Evolutionary conservation across 352 stramenopile genomes (phyloP), one percentile per base, ranked within the genome.

Genomic region (Globisporangium orthogonon): DNA sequence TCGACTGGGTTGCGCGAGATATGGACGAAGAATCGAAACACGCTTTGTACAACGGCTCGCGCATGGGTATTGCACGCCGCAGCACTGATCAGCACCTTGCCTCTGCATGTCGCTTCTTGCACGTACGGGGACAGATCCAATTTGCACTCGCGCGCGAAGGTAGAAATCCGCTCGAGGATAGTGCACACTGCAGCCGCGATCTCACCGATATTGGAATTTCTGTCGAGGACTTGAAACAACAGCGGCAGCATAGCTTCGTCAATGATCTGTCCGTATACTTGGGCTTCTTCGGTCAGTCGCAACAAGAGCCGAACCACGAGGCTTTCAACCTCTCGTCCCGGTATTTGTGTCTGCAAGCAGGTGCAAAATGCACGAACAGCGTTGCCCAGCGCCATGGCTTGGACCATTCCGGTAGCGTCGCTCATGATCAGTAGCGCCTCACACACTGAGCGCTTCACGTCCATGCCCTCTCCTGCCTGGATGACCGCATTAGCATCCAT

Each of bases 151-250:
- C 62, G 50, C 3, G 81, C 77, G 66, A 88, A 88, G 15, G 75
- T 69, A 1, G 83, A 84, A 13, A 96, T 49, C 3, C 75, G 67
- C 30, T 90, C 87, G 5, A 97, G 62, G 4, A 96, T 81, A 7
- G 76, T 62, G 30, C 85, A 91, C 1, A 78, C 64, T 0, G 69
- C 62, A 0, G 60, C 57, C 13, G 73, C 62, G 1, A 86, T 74
- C 23, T 95, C 82, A 17, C 76, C 46, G 0, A 70, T 59, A 17
- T 77, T 78, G 10, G 60, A 63, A 30, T 89, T 78, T 29, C 78
- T 76, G 23, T 91, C 74, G 23, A 96, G 52, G 3, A 74, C 51
- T 45, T 60, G 58, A 41, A 89, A 89, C 11, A 89, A 61, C 39
- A 78, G 51, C 6, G 65, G 65, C 0, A 81, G 45, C 55, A 87